Conservation (phyloP, 306 rosid species). For the Inga laurina region DNA sequence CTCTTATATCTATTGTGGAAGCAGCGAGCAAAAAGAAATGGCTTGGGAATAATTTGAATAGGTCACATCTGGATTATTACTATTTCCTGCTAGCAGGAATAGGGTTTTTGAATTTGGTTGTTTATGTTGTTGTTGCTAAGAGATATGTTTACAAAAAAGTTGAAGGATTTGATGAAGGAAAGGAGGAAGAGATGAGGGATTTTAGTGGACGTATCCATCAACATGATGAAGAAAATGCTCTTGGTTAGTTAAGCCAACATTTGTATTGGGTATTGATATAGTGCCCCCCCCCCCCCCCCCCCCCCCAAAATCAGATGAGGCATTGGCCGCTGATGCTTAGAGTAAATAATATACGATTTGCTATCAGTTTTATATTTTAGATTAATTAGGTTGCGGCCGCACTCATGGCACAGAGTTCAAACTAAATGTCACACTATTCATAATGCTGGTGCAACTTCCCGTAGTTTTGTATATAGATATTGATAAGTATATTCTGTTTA, state of each 20-base stretch:
- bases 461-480: neutral
- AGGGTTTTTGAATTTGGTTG: neutral
- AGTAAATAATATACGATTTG: too few relatives aligned
- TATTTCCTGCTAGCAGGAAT: neutral
- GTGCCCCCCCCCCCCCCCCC: too few relatives aligned
- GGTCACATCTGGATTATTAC: neutral
- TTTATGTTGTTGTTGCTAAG: neutral
- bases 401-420: too few relatives aligned
- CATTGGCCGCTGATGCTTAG: too few relatives aligned
- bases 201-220: neutral
- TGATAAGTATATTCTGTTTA: neutral
- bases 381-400: too few relatives aligned
- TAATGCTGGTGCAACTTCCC: neutral
- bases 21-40: neutral
- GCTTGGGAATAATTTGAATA: slow-evolving; percentile 3
- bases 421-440: too few relatives aligned
- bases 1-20: neutral
- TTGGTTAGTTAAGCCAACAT: neutral
- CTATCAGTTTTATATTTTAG: too few relatives aligned
- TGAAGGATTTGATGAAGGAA: neutral
- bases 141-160: neutral
- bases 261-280: neutral
- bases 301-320: neutral
- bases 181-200: neutral
- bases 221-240: neutral